Evolutionary conservation across 2,329 filamentous ascomycete species (phyloP).

Genomic region (Aureobasidium sp.): DNA sequence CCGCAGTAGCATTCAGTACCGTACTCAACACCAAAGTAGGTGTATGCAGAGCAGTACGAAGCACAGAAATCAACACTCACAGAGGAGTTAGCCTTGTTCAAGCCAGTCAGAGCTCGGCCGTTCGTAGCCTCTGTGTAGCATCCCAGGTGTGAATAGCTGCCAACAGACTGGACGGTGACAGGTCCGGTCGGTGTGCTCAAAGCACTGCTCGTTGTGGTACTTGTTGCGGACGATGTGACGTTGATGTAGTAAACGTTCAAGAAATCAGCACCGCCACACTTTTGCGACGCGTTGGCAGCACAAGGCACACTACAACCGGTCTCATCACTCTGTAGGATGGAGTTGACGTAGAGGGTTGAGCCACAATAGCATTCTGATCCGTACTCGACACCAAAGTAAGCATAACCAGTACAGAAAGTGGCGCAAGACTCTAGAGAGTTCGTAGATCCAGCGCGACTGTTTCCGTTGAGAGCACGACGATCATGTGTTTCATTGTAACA

Average conservation of each 20-base stretch:
- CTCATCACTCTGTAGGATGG: constrained; percentile 17
- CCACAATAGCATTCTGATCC: constrained; percentile 31
- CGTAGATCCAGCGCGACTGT: constrained; percentile 20
- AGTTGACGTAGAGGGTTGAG: constrained; percentile 19
- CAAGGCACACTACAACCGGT: constrained; percentile 27
- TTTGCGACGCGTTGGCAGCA: constrained; percentile 26
- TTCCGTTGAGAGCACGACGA: constrained; percentile 24
- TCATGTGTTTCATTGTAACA: constrained; percentile 29
- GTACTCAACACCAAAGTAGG: constrained; percentile 34
- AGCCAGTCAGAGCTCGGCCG: constrained; percentile 22
- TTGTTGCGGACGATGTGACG: constrained; percentile 9
- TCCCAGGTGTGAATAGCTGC: constrained; percentile 22
- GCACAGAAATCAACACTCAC: constrained; percentile 36
- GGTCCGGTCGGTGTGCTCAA: constrained; percentile 15
- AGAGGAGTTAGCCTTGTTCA: constrained; percentile 21
- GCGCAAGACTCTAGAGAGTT: constrained; percentile 37
- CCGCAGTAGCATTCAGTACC: constrained; percentile 33
- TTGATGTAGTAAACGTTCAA: constrained; percentile 25
- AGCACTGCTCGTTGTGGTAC: constrained; percentile 4
- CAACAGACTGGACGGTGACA: constrained; percentile 23
- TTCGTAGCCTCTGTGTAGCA: constrained; percentile 27
- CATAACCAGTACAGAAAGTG: constrained; percentile 28
- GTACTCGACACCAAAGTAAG: constrained; percentile 35
- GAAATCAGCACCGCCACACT: constrained; percentile 27
- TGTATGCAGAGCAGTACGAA: constrained; percentile 27